phyloP scores from a whole-genome alignment of 2,329 filamentous ascomycete genomes.

The Metarhizium sp. region DNA sequence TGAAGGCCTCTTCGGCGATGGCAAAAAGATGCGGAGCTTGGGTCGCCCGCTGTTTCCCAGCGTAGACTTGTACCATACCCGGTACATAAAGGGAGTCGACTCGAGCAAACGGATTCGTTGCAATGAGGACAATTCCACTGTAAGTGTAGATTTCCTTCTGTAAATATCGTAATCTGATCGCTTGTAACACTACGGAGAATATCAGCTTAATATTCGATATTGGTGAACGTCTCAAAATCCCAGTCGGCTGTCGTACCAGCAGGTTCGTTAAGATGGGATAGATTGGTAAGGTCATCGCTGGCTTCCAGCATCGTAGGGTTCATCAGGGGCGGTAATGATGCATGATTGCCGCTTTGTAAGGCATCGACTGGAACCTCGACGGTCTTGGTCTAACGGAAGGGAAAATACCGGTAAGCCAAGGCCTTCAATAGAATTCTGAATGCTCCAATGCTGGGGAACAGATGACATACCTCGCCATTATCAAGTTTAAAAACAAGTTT shows the following conservation, averaged over 20 bases:
- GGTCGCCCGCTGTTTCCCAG: conserved; percentile 90
- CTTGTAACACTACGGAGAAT: conserved; percentile 67
- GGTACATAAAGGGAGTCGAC: conserved; percentile 98
- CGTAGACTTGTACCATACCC: conserved; percentile 99
- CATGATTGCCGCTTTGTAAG: conserved; percentile 67
- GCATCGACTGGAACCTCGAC: conserved; percentile 69
- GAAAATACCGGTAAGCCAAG: background rate
- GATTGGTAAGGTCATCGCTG: conserved; percentile 92
- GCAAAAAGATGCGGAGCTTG: conserved; percentile 97
- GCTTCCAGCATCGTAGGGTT: conserved; percentile 97
- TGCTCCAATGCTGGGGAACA: background rate
- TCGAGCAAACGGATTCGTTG: conserved; percentile 93
- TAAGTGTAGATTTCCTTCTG: conserved; percentile 99
- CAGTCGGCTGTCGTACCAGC: conserved; percentile 54
- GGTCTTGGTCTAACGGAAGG: conserved; percentile 55
- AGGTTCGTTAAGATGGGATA: conserved; percentile 97
- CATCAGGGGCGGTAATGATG: conserved; percentile 84
- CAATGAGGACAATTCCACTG: conserved; percentile 96
- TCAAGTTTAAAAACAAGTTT: conserved; percentile 80
- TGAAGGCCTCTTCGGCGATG: conserved; percentile 97
- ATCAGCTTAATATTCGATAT: background rate
- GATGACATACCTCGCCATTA: conserved; percentile 72
- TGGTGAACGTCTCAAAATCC: background rate
- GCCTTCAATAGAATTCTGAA: background rate
- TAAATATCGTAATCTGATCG: conserved; percentile 90